Evolutionary conservation across 495 filamentous ascomycete genomes (phyloP).

Genomic region (Penicillium cataractarum): DNA sequence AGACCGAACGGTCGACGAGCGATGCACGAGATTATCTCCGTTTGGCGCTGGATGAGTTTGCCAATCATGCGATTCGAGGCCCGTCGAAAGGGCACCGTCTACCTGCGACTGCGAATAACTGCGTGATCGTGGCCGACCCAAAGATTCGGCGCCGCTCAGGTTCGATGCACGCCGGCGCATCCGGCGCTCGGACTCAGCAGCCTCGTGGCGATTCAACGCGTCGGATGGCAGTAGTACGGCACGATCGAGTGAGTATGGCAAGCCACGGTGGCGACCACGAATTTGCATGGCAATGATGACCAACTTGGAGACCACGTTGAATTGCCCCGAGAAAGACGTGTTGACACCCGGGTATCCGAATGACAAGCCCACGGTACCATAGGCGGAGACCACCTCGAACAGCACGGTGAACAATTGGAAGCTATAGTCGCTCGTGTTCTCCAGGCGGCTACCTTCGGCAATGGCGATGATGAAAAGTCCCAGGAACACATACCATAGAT

Average conservation of each 20-base stretch:
- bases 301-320: slow-evolving; percentile 80
- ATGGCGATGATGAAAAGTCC: slow-evolving; percentile 88
- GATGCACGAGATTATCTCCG: slow-evolving; percentile 30
- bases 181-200: slow-evolving; percentile 57
- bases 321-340: slow-evolving; percentile 78
- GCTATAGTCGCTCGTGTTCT: slow-evolving; percentile 55
- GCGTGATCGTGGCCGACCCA: slow-evolving; percentile 32
- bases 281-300: slow-evolving; percentile 94
- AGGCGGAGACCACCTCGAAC: slow-evolving; percentile 90
- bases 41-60: slow-evolving; percentile 18
- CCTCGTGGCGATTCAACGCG: slow-evolving; percentile 70
- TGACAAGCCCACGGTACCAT: slow-evolving; percentile 91
- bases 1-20: slow-evolving; percentile 38
- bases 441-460: slow-evolving; percentile 69
- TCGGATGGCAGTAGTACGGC: slow-evolving; percentile 86
- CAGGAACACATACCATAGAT: slow-evolving; percentile 92
- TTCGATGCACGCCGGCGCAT: slow-evolving; percentile 59
- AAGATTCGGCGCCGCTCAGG: slow-evolving; percentile 45
- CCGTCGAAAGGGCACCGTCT: slow-evolving; percentile 33
- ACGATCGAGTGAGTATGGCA: slow-evolving; percentile 89
- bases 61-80: slow-evolving; percentile 34
- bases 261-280: slow-evolving; percentile 86
- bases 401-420: slow-evolving; percentile 83
- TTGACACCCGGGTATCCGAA: slow-evolving; percentile 78
- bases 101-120: slow-evolving; percentile 26